These are phyloP conservation scores for Alternaria solani DNA, from an alignment of 2,329 filamentous ascomycete species.

Conservation along the genomic window DNA sequence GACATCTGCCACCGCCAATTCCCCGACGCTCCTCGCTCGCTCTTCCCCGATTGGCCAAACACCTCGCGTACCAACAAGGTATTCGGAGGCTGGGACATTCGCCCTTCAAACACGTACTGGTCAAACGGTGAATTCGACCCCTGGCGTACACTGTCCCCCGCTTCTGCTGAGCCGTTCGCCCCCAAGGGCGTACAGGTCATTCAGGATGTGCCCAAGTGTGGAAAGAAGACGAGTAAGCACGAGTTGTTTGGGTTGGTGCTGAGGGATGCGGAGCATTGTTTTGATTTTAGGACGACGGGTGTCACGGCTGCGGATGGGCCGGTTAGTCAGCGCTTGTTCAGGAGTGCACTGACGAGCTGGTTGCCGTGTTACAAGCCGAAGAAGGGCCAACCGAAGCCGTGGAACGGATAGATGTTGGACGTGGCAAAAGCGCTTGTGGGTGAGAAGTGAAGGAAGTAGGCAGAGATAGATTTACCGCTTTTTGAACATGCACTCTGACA, in stretches of 20 bases:
- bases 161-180: conserved; percentile 53
- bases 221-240: conserved; percentile 43
- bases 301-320: conserved; percentile 41
- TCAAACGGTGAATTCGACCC: conserved; percentile 61
- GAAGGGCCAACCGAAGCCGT: conserved; percentile 13
- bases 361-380: conserved; percentile 53
- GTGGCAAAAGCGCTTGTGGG: neutral
- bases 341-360: conserved; percentile 56
- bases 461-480: no score
- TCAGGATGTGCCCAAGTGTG: conserved; percentile 43
- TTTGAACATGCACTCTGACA: no score
- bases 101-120: conserved; percentile 62
- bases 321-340: conserved; percentile 50
- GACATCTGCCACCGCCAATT: conserved; percentile 60
- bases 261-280: conserved; percentile 57
- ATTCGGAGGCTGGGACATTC: conserved; percentile 61
- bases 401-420: conserved; percentile 3
- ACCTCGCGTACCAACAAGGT: conserved; percentile 52
- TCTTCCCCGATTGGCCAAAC: conserved; percentile 55
- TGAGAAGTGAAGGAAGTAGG: neutral
- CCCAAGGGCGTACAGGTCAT: conserved; percentile 38
- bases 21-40: conserved; percentile 50
- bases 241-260: conserved; percentile 61
- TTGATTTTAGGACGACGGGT: conserved; percentile 53
- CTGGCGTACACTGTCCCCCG: conserved; percentile 58